phyloP scores from a whole-genome alignment of 768 basidiomycete genomes.

The Tulasnella sp. region DNA sequence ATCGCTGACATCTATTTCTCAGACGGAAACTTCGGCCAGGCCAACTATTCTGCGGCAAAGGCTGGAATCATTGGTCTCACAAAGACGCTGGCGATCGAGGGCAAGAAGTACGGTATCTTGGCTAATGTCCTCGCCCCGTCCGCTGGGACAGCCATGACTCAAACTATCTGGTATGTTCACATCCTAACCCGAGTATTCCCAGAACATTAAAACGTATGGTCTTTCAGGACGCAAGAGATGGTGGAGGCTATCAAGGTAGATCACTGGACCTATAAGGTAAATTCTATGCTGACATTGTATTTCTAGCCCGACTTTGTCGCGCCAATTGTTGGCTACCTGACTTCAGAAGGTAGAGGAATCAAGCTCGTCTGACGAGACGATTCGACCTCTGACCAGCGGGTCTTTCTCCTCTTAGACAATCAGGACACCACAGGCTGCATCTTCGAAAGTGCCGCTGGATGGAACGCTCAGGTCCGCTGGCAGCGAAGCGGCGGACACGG shows the following conservation, averaged over 20 bases:
- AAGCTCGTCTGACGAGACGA: too few species aligned
- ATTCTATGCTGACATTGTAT: neutral
- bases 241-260: conserved; percentile 78
- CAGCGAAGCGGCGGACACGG: conserved; percentile 78
- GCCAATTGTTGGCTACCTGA: conserved; percentile 84
- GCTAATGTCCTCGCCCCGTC: conserved; percentile 81
- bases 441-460: conserved; percentile 84
- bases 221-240: conserved; percentile 68
- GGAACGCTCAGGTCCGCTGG: conserved; percentile 90
- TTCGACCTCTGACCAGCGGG: too few species aligned
- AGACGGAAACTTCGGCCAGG: conserved; percentile 95
- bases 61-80: conserved; percentile 85
- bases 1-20: neutral
- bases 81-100: conserved; percentile 84
- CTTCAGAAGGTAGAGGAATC: conserved; percentile 46
- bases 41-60: conserved; percentile 91
- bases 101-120: conserved; percentile 80
- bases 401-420: conserved; percentile 53
- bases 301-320: conserved; percentile 79
- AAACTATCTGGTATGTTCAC: conserved; percentile 54
- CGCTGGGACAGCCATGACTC: conserved; percentile 87
- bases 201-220: too few species aligned
- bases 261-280: neutral
- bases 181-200: conserved; percentile 11
- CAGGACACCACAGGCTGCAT: conserved; percentile 58